Evolutionary conservation across 768 basidiomycete species (phyloP).

Genomic region (Hygrophorus pudorinus): DNA sequence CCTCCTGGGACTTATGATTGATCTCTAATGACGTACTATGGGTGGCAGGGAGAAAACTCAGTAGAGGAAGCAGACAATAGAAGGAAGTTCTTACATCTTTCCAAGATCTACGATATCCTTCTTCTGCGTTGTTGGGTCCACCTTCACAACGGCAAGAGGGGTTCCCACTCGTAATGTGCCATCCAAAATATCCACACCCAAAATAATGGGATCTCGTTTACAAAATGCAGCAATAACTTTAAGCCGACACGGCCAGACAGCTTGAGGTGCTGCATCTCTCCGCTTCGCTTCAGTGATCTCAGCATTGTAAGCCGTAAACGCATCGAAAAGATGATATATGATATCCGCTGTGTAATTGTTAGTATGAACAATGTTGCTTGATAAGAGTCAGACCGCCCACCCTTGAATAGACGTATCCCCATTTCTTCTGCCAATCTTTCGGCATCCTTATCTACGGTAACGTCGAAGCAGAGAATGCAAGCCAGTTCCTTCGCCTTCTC

Average conservation of each 20-base stretch:
- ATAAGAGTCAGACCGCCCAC: constrained; percentile 28
- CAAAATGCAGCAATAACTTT: constrained; percentile 91
- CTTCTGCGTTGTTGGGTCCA: constrained; percentile 80
- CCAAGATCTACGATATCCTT: constrained; percentile 88
- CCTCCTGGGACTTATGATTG: constrained; percentile 85
- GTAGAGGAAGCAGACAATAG: constrained; percentile 1
- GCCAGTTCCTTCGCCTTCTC: constrained; percentile 95
- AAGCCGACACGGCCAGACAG: constrained; percentile 93
- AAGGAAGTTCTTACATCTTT: constrained; percentile 63
- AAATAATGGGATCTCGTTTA: constrained; percentile 94
- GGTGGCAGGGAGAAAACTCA: constrained; percentile 6
- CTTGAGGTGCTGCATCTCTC: constrained; percentile 84
- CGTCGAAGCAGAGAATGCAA: constrained; percentile 95
- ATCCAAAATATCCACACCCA: constrained; percentile 94
- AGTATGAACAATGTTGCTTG: constrained; percentile 6
- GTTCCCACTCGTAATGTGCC: constrained; percentile 88
- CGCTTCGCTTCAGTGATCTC: constrained; percentile 91
- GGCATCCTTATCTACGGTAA: constrained; percentile 87
- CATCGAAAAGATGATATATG: constrained; percentile 96
- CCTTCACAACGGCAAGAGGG: constrained; percentile 89
- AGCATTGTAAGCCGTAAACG: constrained; percentile 89
- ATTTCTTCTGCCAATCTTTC: constrained; percentile 88
- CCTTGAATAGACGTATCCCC: constrained; percentile 91
- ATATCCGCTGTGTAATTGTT: constrained; percentile 66
- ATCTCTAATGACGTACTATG: constrained; percentile 90